These are phyloP conservation scores for Panellus pusillus DNA, from an alignment of 768 basidiomycete genomes.

Conservation along the genomic window DNA sequence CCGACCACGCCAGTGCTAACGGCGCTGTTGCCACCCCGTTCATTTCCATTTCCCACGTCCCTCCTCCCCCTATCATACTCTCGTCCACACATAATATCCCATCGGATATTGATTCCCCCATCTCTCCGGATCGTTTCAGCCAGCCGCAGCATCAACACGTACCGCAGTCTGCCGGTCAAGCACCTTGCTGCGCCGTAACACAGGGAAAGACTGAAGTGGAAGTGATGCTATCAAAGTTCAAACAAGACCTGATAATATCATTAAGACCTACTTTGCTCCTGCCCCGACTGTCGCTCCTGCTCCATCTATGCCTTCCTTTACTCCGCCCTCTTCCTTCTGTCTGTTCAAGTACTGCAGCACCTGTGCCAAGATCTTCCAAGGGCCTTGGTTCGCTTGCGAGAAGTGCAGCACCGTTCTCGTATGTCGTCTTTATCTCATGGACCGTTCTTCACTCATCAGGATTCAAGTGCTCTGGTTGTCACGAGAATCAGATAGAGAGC, in stretches of 20 bases:
- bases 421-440: constrained; percentile 3
- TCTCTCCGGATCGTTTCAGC: not conserved
- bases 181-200: constrained; percentile 22
- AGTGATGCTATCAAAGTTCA: constrained; percentile 22
- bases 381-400: constrained; percentile 36
- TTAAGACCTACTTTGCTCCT: constrained; percentile 36
- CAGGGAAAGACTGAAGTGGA: constrained; percentile 25
- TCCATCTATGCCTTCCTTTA: constrained; percentile 5
- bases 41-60: constrained; percentile 32
- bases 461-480: constrained; percentile 36
- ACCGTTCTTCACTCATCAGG: not conserved
- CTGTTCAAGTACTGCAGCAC: constrained; percentile 33
- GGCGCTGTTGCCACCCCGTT: constrained; percentile 17
- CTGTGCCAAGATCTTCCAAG: constrained; percentile 32
- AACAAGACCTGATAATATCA: constrained; percentile 37
- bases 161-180: constrained; percentile 21
- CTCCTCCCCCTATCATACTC: constrained; percentile 37
- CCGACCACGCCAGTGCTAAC: constrained; percentile 8
- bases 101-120: constrained; percentile 23
- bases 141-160: constrained; percentile 23
- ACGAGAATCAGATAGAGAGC: constrained; percentile 13
- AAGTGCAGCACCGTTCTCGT: constrained; percentile 39
- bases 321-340: constrained; percentile 22
- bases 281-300: constrained; percentile 1
- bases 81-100: constrained; percentile 27